These are phyloP conservation scores for Boletus rufocinnamomeus DNA, from an alignment of 768 basidiomycete genomes.

Conservation along the genomic window DNA sequence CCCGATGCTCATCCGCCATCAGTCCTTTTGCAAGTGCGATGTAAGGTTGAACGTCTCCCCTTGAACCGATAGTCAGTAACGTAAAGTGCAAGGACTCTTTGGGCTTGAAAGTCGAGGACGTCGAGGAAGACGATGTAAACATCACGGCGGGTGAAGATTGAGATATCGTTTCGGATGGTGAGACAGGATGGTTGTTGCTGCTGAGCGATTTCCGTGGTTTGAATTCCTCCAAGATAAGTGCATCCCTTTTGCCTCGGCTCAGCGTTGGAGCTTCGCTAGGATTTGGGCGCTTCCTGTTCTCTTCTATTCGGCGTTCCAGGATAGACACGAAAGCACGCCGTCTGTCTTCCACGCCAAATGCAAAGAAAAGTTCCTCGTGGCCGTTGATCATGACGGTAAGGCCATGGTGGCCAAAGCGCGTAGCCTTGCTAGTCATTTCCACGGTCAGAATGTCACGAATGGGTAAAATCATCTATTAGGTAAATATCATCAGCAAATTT, in stretches of 20 bases:
- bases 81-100: not conserved
- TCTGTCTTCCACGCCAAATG: conserved; percentile 81
- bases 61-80: not conserved
- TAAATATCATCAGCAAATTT: conserved; percentile 7
- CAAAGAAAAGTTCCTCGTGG: conserved; percentile 97
- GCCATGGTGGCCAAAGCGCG: conserved; percentile 88
- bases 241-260: conserved; percentile 62
- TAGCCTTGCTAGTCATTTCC: conserved; percentile 84
- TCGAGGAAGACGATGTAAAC: not conserved
- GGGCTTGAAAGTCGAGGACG: not conserved
- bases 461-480: conserved; percentile 86
- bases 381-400: conserved; percentile 90
- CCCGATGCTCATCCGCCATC: too few relatives aligned
- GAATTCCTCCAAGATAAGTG: conserved; percentile 83
- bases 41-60: too few relatives aligned
- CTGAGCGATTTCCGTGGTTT: not conserved
- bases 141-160: not conserved
- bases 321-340: conserved; percentile 75
- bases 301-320: conserved; percentile 81
- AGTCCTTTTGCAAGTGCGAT: too few relatives aligned
- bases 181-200: not conserved
- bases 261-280: conserved; percentile 45
- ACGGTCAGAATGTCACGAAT: conserved; percentile 83
- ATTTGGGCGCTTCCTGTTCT: conserved; percentile 51
- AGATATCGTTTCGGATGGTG: not conserved